Conservation (phyloP, 1,284 basidiomycete species). For the Moniliella sp. region DNA sequence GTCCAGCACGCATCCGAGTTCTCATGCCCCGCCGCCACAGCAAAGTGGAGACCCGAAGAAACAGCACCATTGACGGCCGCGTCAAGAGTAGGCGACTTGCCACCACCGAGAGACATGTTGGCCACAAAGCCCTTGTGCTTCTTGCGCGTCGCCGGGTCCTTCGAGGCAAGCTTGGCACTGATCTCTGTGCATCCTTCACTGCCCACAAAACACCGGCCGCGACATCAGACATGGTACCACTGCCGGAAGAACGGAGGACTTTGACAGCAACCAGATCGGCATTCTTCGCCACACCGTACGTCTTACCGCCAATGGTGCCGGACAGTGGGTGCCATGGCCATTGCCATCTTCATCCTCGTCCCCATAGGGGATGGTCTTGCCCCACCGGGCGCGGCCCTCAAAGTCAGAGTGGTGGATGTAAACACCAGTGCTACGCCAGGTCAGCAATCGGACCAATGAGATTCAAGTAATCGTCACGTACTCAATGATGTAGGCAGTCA, state of each 20-base stretch:
- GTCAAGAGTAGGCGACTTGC: constrained; percentile 71
- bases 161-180: constrained; percentile 44
- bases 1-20: constrained; percentile 57
- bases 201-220: constrained; percentile 52
- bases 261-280: constrained; percentile 86
- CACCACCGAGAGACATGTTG: constrained; percentile 93
- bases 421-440: constrained; percentile 79
- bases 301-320: constrained; percentile 44
- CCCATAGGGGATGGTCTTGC: constrained; percentile 38
- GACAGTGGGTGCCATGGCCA: constrained; percentile 53
- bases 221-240: constrained; percentile 87
- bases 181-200: constrained; percentile 44
- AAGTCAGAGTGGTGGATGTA: constrained; percentile 69
- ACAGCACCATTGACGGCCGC: constrained; percentile 68
- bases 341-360: constrained; percentile 54
- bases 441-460: too few relatives aligned
- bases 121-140: constrained; percentile 81
- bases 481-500: constrained; percentile 54
- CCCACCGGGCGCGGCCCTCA: constrained; percentile 50
- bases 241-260: constrained; percentile 74
- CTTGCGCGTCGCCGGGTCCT: constrained; percentile 45
- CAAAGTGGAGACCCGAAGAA: constrained; percentile 66
- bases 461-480: too few relatives aligned
- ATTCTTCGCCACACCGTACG: constrained; percentile 82
- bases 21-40: constrained; percentile 46